Evolutionary conservation across 345 rosid genomes (phyloP), one percentile per base, ranked within the genome.

Genomic region (Arabidopsis arenosa): DNA sequence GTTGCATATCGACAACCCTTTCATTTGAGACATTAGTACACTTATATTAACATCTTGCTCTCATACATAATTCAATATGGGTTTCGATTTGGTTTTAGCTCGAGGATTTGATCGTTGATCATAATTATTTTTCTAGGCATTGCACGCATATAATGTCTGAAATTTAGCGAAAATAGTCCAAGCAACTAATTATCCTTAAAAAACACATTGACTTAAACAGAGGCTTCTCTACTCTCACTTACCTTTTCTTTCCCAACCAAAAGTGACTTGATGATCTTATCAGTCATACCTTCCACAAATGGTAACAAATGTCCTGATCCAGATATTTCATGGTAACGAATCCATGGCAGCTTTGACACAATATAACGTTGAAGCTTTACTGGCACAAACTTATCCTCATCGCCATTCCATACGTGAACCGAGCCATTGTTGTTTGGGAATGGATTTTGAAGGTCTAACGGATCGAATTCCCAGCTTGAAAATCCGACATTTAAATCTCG

Each of bases 371-470:
- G 91, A 57, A 85, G 82, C 41, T 32, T 66, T 21, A 74, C 80
- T 0, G 91, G 85, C 65, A 85, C 85, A 35, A 87, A 67, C 73
- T 57, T 70, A 77, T 93, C 98, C 4, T 87, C 95, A 43, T 84
- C 86, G 1, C 98, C 98, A n/a, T 85, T 79, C 97, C 98, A 93
- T 4, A 90, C n/a, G 43, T 90, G 84, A 41, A 89, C 88, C 3
- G 83, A 80, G 18, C 81, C 89, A 66, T 81, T 90, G 2, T 80
- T 85, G 67, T 77, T 59, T 0, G 84, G 86, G 60, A 90, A 86
- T 43, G 89, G 97, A 79, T 83, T 80, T 66, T 84, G 49, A 2
- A 90, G 80, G 15, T 83, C 90, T 79, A 85, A 79, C 0, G 97
- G 97, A 71, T 83, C 86, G 11, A 89, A 90, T 57, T 89, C 98